Percentiles rank a stretch among this genome's conserved stretches.
These are phyloP conservation scores for Epichloe amarillans DNA, from an alignment of 2,329 filamentous ascomycete species.

Conservation along the genomic window DNA sequence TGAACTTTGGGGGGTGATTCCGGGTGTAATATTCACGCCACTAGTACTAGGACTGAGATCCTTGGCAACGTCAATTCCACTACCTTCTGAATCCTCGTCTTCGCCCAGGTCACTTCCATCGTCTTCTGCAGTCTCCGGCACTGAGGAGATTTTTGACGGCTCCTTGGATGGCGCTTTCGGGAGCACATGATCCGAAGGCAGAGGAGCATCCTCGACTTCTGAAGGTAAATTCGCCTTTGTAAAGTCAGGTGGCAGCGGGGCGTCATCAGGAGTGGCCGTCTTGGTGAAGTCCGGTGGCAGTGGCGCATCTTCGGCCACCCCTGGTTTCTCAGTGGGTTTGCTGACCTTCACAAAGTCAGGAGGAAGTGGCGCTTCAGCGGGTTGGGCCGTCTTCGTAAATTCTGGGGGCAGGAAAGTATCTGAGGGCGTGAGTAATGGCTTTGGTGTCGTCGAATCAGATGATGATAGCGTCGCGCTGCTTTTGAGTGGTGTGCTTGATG, in stretches of 20 bases:
- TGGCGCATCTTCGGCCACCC: slow-evolving; percentile 11
- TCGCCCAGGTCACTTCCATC: slow-evolving; percentile 25
- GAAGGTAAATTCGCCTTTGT: slow-evolving; percentile 6
- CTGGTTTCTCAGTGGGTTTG: slow-evolving; percentile 11
- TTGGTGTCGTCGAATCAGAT: slow-evolving; percentile 16
- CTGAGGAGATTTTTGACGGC: slow-evolving; percentile 20
- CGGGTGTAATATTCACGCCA: slow-evolving; percentile 31
- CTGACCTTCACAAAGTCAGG: slow-evolving; percentile 19
- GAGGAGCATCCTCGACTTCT: slow-evolving; percentile 24
- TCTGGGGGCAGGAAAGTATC: slow-evolving; percentile 7
- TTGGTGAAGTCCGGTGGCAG: slow-evolving; percentile 8
- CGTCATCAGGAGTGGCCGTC: slow-evolving; percentile 19
- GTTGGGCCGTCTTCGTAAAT: slow-evolving; percentile 1
- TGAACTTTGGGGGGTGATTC: slow-evolving; percentile 44
- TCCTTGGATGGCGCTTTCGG: slow-evolving; percentile 20
- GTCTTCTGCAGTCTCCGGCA: slow-evolving; percentile 28
- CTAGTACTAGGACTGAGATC: slow-evolving; percentile 42
- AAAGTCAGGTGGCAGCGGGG: slow-evolving; percentile 22
- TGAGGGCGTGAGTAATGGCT: slow-evolving; percentile 6
- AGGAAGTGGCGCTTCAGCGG: slow-evolving; percentile 16
- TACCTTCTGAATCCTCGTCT: slow-evolving; percentile 40
- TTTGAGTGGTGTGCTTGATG: slow-evolving; percentile 15
- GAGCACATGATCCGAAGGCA: slow-evolving; percentile 25
- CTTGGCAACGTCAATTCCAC: slow-evolving; percentile 51
- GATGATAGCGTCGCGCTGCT: slow-evolving; percentile 31